These are phyloP conservation scores for Protomyces pachydermus DNA, from an alignment of 1,139 yeast species.

Conservation along the genomic window DNA sequence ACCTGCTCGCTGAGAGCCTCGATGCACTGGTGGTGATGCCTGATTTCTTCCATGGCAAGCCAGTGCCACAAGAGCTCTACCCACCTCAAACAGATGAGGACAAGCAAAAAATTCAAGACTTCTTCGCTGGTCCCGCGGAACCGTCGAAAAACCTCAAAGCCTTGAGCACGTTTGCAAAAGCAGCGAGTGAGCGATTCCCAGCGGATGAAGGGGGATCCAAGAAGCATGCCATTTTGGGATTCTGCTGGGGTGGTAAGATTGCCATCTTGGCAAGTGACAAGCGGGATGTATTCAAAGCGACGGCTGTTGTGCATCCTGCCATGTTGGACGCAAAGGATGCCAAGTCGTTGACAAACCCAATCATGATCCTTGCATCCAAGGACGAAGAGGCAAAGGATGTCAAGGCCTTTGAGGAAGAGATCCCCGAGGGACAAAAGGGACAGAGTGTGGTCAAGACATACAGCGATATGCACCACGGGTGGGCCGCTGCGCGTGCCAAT, in stretches of 20 bases:
- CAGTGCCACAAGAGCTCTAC: slow-evolving; percentile 24
- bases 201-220: slow-evolving; percentile 17
- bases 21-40: slow-evolving; percentile 33
- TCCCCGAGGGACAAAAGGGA: slow-evolving; percentile 17
- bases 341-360: slow-evolving; percentile 31
- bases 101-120: slow-evolving; percentile 14
- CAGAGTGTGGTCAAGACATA: slow-evolving; percentile 29
- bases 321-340: slow-evolving; percentile 31
- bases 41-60: slow-evolving; percentile 32
- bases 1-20: slow-evolving; percentile 29
- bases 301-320: slow-evolving; percentile 32
- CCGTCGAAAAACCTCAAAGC: slow-evolving; percentile 24
- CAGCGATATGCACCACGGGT: slow-evolving; percentile 33
- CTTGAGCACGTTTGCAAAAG: slow-evolving; percentile 27
- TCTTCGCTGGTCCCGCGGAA: slow-evolving; percentile 13
- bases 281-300: slow-evolving; percentile 28
- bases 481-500: slow-evolving; percentile 34
- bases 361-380: slow-evolving; percentile 30
- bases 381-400: slow-evolving; percentile 30
- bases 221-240: slow-evolving; percentile 15
- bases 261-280: slow-evolving; percentile 28
- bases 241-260: slow-evolving; percentile 30
- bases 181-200: slow-evolving; percentile 23
- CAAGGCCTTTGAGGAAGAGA: slow-evolving; percentile 22
- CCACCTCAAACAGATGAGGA: slow-evolving; percentile 22